Evolutionary conservation across 75 land plant genomes (phyloP), one percentile per base, ranked within the genome.

Genomic region (Larix kaempferi): DNA sequence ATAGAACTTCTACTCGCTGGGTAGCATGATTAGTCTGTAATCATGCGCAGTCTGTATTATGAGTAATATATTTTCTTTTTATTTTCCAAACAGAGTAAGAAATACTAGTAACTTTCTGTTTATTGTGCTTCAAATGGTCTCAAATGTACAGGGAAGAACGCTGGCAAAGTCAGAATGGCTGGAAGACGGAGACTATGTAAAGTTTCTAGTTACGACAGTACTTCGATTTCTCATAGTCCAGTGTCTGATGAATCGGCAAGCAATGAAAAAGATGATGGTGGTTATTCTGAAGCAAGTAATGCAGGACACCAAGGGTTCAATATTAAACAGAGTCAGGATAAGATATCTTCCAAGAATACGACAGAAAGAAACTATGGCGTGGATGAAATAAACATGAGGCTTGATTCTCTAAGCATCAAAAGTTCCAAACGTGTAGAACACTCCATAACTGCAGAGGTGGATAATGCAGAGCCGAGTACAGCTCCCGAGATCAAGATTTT

Each of bases 141-240:
- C 62, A 11, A 57, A 13, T 49, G 22, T n/a, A 27, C 41, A 56
- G 57, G 56, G 19, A 71, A 63, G 73, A 39, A 35, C 56, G 6
- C 58, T 33, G 76, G n/a, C 33, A 88, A 88, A 77, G 85, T 85
- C 37, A 90, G 69, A 59, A n/a, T 87, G 17, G 33, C 74, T 59
- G 89, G 89, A 22, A 69, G 89, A 55, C 86, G 90, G 2, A 84
- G 90, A 5, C 88, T 88, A 1, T 86, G 90, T 76, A 89, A 89
- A 74, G 52, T 78, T 29, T 73, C 84, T 29, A 41, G 3, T 63
- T 25, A 58, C 29, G 25, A 54, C 37, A 44, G 25, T 71, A 17
- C 37, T 22, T 25, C 11, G 44, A 41, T 33, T n/a, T 55, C 55
- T 54, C 57, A 55, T 52, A 22, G 27, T 21, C 29, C 6, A 8